Base-by-base conservation (phyloP, 2,329 filamentous ascomycete genomes). In the Geosmithia putterillii region DNA sequence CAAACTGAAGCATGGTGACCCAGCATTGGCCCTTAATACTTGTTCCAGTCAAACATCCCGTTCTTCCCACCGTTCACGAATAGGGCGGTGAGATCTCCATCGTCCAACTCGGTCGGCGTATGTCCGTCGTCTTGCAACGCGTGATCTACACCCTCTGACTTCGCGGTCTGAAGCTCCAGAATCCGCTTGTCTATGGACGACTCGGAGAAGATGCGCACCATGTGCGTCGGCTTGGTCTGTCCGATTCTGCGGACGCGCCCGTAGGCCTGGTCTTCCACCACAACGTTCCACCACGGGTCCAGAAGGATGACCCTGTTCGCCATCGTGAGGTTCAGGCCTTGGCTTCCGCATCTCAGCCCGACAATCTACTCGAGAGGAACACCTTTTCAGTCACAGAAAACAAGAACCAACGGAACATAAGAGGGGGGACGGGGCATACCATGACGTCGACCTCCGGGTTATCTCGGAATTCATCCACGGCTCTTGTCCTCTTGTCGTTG, bases 181-280 rank as follows among this genome's bases (percentile, higher is more conserved):
- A 87, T 63, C 0, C 67, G 61, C 9, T 71, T 62, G 46, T 88
- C 82, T 5, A 85, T 72, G 0, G 69, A 73, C 4, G 71, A 63
- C 1, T 63, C 57, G 0, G 79, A 65, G 1, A 77, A 58, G 28
- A 87, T 65, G 0, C 77, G 68, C 1, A 74, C 67, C 45, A 83
- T 70, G 10, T 74, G 62, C 0, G 80, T 79, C 28, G 74, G 62
- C 37, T 79, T 73, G 0, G 53, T 47, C 48, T 90, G 84, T 0
- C 81, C 81, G 2, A 80, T 76, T 5, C 83, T 70, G 50, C 73
- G 74, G 0, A 86, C 73, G 0, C 83, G 72, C 2, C 62, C 62
- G 35, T 70, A 70, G 0, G 74, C 79, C 51, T 86, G 83, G n/a
- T 76, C 62, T 50, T 86, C 79, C 0, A 67, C 57, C 0, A 69